Conservation (phyloP, 2,329 filamentous ascomycete genomes). For the Calonectria fujianensis region DNA sequence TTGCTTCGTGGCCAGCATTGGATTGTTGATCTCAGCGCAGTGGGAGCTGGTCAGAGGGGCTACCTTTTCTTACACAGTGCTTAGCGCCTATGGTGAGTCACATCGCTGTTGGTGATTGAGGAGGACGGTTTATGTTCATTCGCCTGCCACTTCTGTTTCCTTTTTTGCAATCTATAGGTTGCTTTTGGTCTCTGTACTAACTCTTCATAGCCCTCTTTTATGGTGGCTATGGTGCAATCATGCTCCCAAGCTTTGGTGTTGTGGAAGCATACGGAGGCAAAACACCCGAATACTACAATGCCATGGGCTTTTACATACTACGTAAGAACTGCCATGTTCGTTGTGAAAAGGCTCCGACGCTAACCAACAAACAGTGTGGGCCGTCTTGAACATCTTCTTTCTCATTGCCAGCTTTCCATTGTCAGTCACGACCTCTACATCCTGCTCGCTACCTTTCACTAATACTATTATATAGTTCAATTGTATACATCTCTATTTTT, state of each 20-base stretch:
- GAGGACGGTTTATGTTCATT: neutral
- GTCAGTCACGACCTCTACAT: slow-evolving; percentile 34
- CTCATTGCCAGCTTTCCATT: slow-evolving; percentile 51
- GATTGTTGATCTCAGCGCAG: slow-evolving; percentile 55
- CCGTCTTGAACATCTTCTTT: slow-evolving; percentile 54
- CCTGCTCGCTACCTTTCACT: slow-evolving; percentile 7
- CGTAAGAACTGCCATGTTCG: slow-evolving; percentile 37
- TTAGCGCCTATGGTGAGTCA: slow-evolving; percentile 54
- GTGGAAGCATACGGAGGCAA: slow-evolving; percentile 53
- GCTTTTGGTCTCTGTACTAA: neutral
- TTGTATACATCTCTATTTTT: slow-evolving; percentile 55
- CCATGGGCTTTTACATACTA: slow-evolving; percentile 55
- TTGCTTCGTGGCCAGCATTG: slow-evolving; percentile 55
- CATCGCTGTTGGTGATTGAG: neutral
- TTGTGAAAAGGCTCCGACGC: neutral
- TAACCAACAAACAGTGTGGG: slow-evolving; percentile 50
- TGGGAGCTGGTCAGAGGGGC: slow-evolving; percentile 55
- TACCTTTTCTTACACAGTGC: slow-evolving; percentile 55
- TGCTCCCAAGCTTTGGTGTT: slow-evolving; percentile 52
- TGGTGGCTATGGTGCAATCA: slow-evolving; percentile 54
- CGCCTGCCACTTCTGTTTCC: neutral
- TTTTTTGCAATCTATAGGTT: neutral
- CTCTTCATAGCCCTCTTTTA: slow-evolving; percentile 51
- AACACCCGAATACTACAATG: slow-evolving; percentile 55
- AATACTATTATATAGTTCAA: slow-evolving; percentile 43